Base-by-base conservation (phyloP, 1,284 basidiomycete species). In the Tylopilus sp. region DNA sequence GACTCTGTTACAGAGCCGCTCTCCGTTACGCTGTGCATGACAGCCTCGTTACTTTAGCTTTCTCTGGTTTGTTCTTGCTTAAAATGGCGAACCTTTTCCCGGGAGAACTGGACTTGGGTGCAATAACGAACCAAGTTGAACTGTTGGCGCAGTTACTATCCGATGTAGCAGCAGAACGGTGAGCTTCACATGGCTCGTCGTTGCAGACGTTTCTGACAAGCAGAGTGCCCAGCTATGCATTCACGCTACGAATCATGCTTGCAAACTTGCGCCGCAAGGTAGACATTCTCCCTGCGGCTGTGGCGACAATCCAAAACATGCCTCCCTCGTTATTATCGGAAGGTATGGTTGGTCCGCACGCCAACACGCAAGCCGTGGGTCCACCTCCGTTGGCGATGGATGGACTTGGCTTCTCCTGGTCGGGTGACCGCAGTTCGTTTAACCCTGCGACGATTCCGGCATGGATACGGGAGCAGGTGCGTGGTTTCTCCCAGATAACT, bases 51-150 rank as follows among this genome's bases (percentile, higher is more conserved):
- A 93, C 89, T 0, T 88, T 91, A 17, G 88, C 91, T 1, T 96
- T 96, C 68, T 91, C 92, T 7, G 92, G 90, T 4, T 79, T 95
- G 12, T 95, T 94, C 74, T 72, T 96, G 28, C 78, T 96, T 56
- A 95, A 96, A 72, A 92, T 92, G 81, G 89, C 88, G 45, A 87
- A 83, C 59, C 76, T 93, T 18, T 93, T 92, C 74, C 88, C 88
- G 1, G 70, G 80, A 10, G 89, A 92, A 60, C 73, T 92, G 43
- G 90, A 93, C 65, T 72, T 91, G 30, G 74, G 71, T 30, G 78
- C 79, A 4, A 90, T 92, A 64, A 83, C 80, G 37, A 75, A 69
- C 9, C 89, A 92, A 65, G 89, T 91, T 24, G 90, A 92, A 66
- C 85, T 91, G 67, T 76, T 93, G 44, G 85, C 88, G 0, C 85